phyloP scores from a whole-genome alignment of 257 asterid species.

The Cruciata laevipes region DNA sequence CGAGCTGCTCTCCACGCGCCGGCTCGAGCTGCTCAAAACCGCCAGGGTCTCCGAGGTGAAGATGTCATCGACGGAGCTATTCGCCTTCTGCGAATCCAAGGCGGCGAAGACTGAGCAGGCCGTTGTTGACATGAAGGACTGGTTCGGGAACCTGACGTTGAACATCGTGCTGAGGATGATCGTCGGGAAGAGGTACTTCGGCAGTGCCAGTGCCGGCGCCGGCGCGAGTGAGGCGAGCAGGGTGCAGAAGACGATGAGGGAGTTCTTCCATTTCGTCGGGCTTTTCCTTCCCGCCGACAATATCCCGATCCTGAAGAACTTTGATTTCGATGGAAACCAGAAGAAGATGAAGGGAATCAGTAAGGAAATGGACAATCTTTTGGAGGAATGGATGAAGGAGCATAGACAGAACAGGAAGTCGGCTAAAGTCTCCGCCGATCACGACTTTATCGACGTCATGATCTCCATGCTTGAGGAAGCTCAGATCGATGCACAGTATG shows the following conservation, averaged over 20 bases:
- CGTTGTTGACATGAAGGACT: constrained; percentile 26
- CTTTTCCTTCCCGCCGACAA: constrained; percentile 16
- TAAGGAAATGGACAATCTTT: constrained; percentile 22
- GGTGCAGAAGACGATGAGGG: constrained; percentile 21
- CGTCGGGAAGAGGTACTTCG: constrained; percentile 18
- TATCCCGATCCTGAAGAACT: constrained; percentile 23
- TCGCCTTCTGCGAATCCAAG: constrained; percentile 6
- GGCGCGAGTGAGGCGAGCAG: constrained; percentile 14
- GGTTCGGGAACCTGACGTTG: constrained; percentile 20
- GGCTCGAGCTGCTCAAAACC: constrained; percentile 1
- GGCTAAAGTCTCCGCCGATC: neutral
- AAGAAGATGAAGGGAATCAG: constrained; percentile 24
- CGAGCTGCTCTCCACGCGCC: neutral
- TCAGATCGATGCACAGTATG: constrained; percentile 5
- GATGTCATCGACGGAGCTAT: neutral
- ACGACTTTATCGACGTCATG: constrained; percentile 29
- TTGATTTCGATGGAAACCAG: constrained; percentile 30
- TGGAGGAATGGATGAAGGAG: constrained; percentile 28
- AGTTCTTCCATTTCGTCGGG: constrained; percentile 17
- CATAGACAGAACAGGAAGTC: constrained; percentile 13
- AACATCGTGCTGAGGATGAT: constrained; percentile 21
- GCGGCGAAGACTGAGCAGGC: constrained; percentile 2
- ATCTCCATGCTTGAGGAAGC: constrained; percentile 6
- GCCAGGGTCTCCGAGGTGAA: neutral
- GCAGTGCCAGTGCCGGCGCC: neutral